phyloP scores from a whole-genome alignment of 495 filamentous ascomycete species.

The Penicillium waksmanii region DNA sequence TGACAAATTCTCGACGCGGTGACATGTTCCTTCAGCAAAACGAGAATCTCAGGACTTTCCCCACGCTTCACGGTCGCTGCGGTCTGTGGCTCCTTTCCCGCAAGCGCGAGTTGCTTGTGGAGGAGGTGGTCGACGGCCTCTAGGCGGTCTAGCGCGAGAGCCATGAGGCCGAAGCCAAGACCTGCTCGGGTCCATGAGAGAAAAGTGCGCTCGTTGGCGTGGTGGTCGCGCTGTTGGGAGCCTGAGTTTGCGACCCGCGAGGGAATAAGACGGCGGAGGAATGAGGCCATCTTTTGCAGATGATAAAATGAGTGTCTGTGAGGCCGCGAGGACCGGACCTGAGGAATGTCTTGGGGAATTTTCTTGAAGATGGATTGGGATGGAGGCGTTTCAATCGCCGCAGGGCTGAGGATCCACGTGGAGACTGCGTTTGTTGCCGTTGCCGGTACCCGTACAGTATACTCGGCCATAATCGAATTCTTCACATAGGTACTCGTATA shows the following conservation, averaged over 20 bases:
- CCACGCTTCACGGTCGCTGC: background rate
- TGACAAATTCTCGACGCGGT: slow-evolving; percentile 30
- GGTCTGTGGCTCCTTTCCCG: background rate
- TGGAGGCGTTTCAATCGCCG: background rate
- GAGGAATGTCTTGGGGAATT: no score
- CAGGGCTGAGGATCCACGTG: slow-evolving; percentile 9
- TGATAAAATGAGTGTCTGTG: background rate
- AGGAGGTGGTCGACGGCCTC: slow-evolving; percentile 31
- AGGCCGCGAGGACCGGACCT: background rate
- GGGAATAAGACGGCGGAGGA: slow-evolving; percentile 33
- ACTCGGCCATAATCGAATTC: background rate
- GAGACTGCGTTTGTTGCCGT: slow-evolving; percentile 9
- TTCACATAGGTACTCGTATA: no score
- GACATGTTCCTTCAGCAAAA: slow-evolving; percentile 6
- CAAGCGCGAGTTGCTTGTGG: slow-evolving; percentile 12
- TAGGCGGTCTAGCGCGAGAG: slow-evolving; percentile 47
- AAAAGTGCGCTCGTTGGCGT: slow-evolving; percentile 59
- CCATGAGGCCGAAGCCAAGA: slow-evolving; percentile 53
- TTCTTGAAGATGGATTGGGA: no score
- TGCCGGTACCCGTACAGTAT: slow-evolving; percentile 15
- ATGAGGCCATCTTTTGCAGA: slow-evolving; percentile 13
- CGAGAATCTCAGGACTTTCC: no score
- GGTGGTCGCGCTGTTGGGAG: slow-evolving; percentile 51
- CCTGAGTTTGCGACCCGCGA: slow-evolving; percentile 36
- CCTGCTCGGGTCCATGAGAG: slow-evolving; percentile 57